Conservation (phyloP, 2,329 filamentous ascomycete species). For the Acarospora socialis region DNA sequence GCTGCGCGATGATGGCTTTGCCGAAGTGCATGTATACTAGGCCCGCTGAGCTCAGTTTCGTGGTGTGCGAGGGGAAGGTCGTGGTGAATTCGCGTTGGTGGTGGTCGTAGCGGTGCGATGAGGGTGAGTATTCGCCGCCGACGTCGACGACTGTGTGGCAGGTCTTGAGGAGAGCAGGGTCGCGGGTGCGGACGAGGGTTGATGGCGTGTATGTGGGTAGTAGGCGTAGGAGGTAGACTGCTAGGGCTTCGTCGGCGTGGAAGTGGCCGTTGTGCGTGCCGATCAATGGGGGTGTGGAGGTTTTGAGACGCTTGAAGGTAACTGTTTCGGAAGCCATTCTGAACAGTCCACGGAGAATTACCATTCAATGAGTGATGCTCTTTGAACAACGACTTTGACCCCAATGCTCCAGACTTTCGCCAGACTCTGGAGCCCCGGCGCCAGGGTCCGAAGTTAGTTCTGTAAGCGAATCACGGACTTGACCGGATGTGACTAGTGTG, state of each 20-base stretch:
- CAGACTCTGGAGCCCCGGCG: no score
- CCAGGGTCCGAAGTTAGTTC: no score
- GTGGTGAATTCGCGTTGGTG: slow-evolving; percentile 85
- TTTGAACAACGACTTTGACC: no score
- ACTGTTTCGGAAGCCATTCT: slow-evolving; percentile 53
- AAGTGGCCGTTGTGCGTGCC: slow-evolving; percentile 58
- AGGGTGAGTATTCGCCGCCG: slow-evolving; percentile 80
- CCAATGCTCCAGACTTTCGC: no score
- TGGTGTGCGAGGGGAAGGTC: slow-evolving; percentile 68
- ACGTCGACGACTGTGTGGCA: slow-evolving; percentile 97
- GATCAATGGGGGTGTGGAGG: slow-evolving; percentile 50
- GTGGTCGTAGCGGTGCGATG: slow-evolving; percentile 75
- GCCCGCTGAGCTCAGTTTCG: slow-evolving; percentile 86
- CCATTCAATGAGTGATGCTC: no score
- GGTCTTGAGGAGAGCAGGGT: slow-evolving; percentile 58
- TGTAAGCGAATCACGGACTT: no score
- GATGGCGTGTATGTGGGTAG: slow-evolving; percentile 68
- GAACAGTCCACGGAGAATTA: slow-evolving; percentile 34
- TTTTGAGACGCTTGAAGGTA: slow-evolving; percentile 78
- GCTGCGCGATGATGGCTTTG: slow-evolving; percentile 59
- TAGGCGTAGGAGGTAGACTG: slow-evolving; percentile 85
- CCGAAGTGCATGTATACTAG: slow-evolving; percentile 96
- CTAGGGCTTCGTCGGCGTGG: slow-evolving; percentile 94
- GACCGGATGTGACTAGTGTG: no score
- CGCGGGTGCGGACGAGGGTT: slow-evolving; percentile 70